Evolutionary conservation across 306 rosid genomes (phyloP).

Genomic region (Coriaria nepalensis): DNA sequence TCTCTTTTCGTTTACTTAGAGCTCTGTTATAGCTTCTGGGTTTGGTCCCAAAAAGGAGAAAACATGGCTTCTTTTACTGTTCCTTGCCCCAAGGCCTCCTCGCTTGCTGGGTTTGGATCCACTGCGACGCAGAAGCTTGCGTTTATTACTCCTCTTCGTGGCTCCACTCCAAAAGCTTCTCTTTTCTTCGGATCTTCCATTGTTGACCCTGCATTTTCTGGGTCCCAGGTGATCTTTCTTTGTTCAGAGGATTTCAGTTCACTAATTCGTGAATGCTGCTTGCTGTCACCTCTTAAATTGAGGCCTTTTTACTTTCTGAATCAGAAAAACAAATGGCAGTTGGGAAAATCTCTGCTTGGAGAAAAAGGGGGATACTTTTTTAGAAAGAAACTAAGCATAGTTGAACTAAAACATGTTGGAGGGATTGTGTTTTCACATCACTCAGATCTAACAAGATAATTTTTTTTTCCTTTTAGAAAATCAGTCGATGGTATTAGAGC

Average conservation of each 20-base stretch:
- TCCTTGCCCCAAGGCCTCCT: conserved; percentile 41
- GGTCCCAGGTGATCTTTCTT: conserved; percentile 3
- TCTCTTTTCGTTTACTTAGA: not conserved
- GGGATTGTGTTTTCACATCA: too few species aligned
- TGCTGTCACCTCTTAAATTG: too few species aligned
- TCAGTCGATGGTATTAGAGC: too few species aligned
- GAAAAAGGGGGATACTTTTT: too few species aligned
- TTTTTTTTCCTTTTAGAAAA: too few species aligned
- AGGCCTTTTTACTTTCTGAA: too few species aligned
- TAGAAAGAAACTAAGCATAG: too few species aligned
- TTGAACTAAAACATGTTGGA: too few species aligned
- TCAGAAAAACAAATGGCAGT: too few species aligned
- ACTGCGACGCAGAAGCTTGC: conserved; percentile 2
- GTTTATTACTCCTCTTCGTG: conserved; percentile 1
- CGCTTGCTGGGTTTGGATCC: conserved; percentile 13
- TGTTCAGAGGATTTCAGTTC: not conserved
- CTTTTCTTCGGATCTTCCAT: not conserved
- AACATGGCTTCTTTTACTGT: conserved; percentile 46
- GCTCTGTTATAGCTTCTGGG: conserved; percentile 16
- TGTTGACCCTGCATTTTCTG: not conserved
- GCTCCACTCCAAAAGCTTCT: conserved; percentile 2
- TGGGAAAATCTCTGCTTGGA: too few species aligned
- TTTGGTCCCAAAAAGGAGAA: conserved; percentile 4
- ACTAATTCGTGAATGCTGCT: too few species aligned
- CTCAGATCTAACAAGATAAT: too few species aligned